Base-by-base conservation (phyloP, 306 rosid genomes). In the Cicer judaicum region DNA sequence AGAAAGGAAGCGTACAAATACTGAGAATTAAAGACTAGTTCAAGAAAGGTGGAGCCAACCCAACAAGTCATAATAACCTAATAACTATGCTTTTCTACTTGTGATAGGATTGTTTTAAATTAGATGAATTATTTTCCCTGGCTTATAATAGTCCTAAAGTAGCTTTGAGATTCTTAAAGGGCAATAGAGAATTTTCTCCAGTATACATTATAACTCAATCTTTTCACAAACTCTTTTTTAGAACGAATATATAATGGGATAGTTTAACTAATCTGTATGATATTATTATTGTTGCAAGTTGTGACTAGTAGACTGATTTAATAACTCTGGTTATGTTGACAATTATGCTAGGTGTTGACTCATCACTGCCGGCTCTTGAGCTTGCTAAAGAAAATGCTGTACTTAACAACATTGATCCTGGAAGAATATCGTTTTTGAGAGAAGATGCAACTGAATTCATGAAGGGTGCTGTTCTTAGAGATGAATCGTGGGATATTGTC, bases 401-500 rank as follows among this genome's bases (percentile, higher is more conserved):
- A 56, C 90, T 88, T 39, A 94, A 94, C 83, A 81, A 68, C 80
- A 75, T 94, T 88, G 96, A 87, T 84, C 90, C 94, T 1, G 85
- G 71, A 78, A 80, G 76, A 82, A 87, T 94, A 77, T 84, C 93
- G 61, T 91, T 91, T 82, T 59, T 90, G 43, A 90, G 67, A 82
- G 90, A 84, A 82, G 98, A 93, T 74, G 97, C 89, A 53, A 77
- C 87, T 38, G 81, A 69, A 44, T 93, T 88, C 80, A 93, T 93
- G 98, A 94, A 88, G 90, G 79, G 59, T 62, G 93, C 97, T 80
- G 85, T 89, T 74, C 78, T 83, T 29, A 84, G 88, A 78, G 84
- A 87, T 82, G 95, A 89, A 68, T 83, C 87, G 7, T 94, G 97
- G 97, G 97, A 94, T 62, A 78, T 94, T 61, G 85, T 94, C 86